These are phyloP conservation scores for Postia placenta DNA, from an alignment of 768 basidiomycete genomes.

Conservation along the genomic window DNA sequence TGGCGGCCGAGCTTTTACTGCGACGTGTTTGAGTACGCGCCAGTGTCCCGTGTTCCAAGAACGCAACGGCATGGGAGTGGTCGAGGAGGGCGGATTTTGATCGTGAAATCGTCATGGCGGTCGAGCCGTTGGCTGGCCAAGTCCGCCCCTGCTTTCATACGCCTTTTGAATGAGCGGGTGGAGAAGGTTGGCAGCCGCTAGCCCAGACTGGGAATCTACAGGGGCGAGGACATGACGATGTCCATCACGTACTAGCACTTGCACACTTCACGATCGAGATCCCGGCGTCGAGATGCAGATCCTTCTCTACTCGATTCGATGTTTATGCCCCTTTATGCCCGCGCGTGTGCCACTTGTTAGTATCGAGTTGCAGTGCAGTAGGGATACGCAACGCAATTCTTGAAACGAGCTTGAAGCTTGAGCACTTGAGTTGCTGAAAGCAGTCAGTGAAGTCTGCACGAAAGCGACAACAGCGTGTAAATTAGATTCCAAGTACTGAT, in stretches of 20 bases:
- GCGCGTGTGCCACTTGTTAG: no score
- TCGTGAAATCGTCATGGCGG: slow-evolving; percentile 23
- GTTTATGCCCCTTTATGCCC: no score
- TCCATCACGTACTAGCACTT: no score
- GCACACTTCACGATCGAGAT: background rate
- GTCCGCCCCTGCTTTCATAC: background rate
- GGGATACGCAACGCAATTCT: no score
- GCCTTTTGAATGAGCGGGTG: background rate
- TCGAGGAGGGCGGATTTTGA: slow-evolving; percentile 21
- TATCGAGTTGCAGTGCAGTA: no score
- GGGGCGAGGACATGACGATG: no score
- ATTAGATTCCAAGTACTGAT: no score
- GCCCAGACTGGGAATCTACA: background rate
- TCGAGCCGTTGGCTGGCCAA: no score
- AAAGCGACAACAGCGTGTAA: no score
- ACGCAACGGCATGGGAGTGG: slow-evolving; percentile 6
- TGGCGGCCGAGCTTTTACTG: background rate
- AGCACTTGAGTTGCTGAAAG: no score
- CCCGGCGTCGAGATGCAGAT: background rate
- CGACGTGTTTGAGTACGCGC: background rate
- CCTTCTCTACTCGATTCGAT: background rate
- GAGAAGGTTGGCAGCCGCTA: background rate
- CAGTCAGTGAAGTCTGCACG: no score
- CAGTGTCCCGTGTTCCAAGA: background rate
- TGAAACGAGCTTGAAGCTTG: no score